A percentile compares a stretch with the other conserved stretches of the same genome.
These are phyloP conservation scores for Lipomyces spencermartinsiae DNA, from an alignment of 805 yeast species.

Conservation along the genomic window DNA sequence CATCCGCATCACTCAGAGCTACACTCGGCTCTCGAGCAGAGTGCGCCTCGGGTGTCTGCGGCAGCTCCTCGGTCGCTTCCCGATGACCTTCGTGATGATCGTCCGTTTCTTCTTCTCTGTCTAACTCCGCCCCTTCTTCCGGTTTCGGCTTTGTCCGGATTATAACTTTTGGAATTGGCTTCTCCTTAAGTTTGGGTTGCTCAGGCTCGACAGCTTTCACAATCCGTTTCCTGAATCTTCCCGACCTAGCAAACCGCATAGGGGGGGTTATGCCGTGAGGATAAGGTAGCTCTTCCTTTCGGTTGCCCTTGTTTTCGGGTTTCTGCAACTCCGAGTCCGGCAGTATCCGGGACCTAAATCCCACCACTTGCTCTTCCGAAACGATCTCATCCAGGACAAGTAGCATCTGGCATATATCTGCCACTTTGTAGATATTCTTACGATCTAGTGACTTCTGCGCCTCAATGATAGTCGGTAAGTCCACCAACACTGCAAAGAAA, in stretches of 20 bases:
- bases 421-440: constrained; percentile 84
- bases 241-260: constrained; percentile 67
- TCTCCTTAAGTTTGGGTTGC: constrained; percentile 25
- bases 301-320: constrained; percentile 29
- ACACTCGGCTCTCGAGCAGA: constrained; percentile 37
- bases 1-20: constrained; percentile 40
- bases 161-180: constrained; percentile 32
- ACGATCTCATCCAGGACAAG: constrained; percentile 67
- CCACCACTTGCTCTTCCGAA: constrained; percentile 51
- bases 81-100: constrained; percentile 37
- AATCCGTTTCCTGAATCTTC: constrained; percentile 74
- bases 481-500: constrained; percentile 85
- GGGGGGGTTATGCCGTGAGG: constrained; percentile 89
- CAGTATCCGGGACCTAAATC: constrained; percentile 40
- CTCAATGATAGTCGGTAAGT: constrained; percentile 87
- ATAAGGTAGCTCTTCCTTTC: constrained; percentile 45
- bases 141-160: constrained; percentile 43
- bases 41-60: constrained; percentile 33
- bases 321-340: constrained; percentile 40
- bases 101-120: constrained; percentile 38
- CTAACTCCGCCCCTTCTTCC: constrained; percentile 44
- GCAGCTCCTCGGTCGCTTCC: constrained; percentile 35
- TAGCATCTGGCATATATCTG: constrained; percentile 85
- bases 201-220: constrained; percentile 50
- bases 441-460: constrained; percentile 86